phyloP scores from a whole-genome alignment of 2,329 filamentous ascomycete genomes.

The Monilinia fructigena region DNA sequence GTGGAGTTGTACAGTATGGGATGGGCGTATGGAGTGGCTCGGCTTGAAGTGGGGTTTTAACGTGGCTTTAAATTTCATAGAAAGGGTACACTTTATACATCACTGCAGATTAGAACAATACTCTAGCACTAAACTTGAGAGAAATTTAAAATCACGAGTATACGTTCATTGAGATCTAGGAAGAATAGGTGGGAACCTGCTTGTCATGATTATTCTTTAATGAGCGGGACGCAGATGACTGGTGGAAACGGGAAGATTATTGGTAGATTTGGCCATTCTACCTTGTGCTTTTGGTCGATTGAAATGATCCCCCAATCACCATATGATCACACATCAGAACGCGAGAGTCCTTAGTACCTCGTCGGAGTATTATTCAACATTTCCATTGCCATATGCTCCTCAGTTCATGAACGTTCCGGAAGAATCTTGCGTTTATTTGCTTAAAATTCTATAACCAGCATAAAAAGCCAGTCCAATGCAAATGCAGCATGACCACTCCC shows the following conservation, averaged over 20 bases:
- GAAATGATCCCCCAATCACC: conserved; percentile 11
- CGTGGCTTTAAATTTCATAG: neutral
- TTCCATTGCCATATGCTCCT: conserved; percentile 23
- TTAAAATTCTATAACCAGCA: conserved; percentile 41
- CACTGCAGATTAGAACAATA: neutral
- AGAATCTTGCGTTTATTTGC: conserved; percentile 40
- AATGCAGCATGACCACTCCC: conserved; percentile 40
- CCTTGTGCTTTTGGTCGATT: conserved; percentile 12
- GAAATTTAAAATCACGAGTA: neutral
- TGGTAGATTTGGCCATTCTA: conserved; percentile 10
- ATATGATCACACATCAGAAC: conserved; percentile 19
- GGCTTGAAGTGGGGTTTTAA: conserved; percentile 5
- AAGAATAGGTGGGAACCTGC: no score
- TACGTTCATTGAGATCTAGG: neutral
- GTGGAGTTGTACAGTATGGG: neutral
- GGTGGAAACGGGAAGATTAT: conserved; percentile 11
- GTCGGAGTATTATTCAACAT: conserved; percentile 19
- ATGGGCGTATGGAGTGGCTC: neutral
- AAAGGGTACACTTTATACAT: neutral
- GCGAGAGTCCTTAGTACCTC: conserved; percentile 1
- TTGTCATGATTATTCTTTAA: neutral
- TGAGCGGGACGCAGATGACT: neutral
- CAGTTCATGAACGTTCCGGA: conserved; percentile 33
- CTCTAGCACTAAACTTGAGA: neutral
- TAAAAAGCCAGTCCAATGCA: conserved; percentile 40